Evolutionary conservation across 2,329 filamentous ascomycete genomes (phyloP).

Genomic region (Biscogniauxia sp.): DNA sequence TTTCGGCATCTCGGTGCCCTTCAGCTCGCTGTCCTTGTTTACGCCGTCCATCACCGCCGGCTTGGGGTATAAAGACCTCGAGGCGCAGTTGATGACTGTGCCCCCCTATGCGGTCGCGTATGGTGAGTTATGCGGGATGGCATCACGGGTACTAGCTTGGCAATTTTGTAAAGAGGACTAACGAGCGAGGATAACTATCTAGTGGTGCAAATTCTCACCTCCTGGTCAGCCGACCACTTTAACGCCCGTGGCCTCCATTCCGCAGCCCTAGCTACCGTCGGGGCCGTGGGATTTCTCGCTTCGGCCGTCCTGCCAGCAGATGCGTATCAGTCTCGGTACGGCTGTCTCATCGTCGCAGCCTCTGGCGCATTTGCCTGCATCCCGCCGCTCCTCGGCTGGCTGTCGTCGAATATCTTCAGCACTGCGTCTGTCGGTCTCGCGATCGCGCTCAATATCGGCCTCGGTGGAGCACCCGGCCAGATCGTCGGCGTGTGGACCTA

Average conservation of each 20-base stretch:
- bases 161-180: background rate
- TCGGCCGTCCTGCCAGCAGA: conserved; percentile 62
- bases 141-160: background rate
- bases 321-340: conserved; percentile 61
- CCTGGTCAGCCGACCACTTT: conserved; percentile 63
- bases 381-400: conserved; percentile 66
- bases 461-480: conserved; percentile 65
- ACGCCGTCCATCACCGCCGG: conserved; percentile 57
- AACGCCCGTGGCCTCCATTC: conserved; percentile 51
- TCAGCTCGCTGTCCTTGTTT: conserved; percentile 39
- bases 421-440: conserved; percentile 66
- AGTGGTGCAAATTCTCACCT: conserved; percentile 39
- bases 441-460: conserved; percentile 67
- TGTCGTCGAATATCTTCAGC: conserved; percentile 64
- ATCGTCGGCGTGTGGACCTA: conserved; percentile 75
- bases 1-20: conserved; percentile 36
- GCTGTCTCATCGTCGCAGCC: conserved; percentile 65
- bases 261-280: conserved; percentile 41
- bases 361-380: conserved; percentile 67
- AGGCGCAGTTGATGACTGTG: conserved; percentile 65
- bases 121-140: conserved; percentile 18
- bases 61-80: conserved; percentile 32
- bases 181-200: background rate
- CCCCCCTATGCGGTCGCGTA: conserved; percentile 61
- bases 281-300: conserved; percentile 52